Base-by-base conservation (phyloP, 2,329 filamentous ascomycete genomes). In the Fusarium drepaniforme region DNA sequence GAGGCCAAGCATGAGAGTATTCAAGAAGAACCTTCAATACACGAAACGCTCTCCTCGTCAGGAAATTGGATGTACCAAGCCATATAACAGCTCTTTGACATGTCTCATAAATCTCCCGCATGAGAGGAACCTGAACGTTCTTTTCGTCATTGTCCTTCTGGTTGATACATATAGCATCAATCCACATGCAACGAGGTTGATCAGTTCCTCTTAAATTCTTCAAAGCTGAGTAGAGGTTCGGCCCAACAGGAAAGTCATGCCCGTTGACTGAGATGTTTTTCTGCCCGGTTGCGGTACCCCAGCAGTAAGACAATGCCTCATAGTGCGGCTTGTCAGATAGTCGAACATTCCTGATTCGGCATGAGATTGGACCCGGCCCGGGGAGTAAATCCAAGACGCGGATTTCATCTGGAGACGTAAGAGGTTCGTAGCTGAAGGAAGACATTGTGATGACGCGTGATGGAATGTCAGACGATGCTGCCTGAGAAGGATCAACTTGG, bases 291-390 rank as follows among this genome's bases (percentile, higher is more conserved):
- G 59, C 28, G 16, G 46, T 44, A 8, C 65, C 65, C 65, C 65
- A 67, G 49, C 44, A 56, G 25, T 67, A 67, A 21, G 65, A 67
- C 28, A 67, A 40, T n/a, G 65, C 59, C 23, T 67, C 59, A 23
- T 64, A 67, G 8, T 44, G 51, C 1, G 63, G 63, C 11, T 46
- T 28, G 25, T 65, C 63, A 11, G 63, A 65, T n/a, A 65, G 49
- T 37, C 49, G 33, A 11, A n/a, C 63, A 33, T 57, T 58, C 53
- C 53, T 58, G 30, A 58, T 15, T 11, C 21, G 53, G 33, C 53
- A 58, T 5, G 21, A 58, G 8, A 58, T 58, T 23, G 53, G 33
- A 12, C 53, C 53, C 6, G 53, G 33, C 13, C 53, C 53, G 8
- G 53, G 53, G 1, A 58, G 53, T 23, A 58, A 38, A 13, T 58